Evolutionary conservation across 1,284 basidiomycete genomes (phyloP).

Genomic region (Leccinum angustisporum): DNA sequence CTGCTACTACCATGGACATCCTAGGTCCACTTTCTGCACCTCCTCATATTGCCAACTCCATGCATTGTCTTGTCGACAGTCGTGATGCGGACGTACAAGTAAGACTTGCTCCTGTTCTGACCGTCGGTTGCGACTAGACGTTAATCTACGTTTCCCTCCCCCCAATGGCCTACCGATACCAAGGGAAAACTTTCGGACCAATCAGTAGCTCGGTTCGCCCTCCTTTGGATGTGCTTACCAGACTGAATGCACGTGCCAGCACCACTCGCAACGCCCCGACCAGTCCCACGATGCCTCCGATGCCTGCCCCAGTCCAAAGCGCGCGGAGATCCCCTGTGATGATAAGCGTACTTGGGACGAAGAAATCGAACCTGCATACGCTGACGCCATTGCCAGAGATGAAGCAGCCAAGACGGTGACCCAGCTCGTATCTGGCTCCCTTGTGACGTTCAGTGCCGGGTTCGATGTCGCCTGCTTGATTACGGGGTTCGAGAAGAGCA

Average conservation of each 20-base stretch:
- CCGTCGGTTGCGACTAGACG: background rate
- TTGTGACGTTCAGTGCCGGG: conserved; percentile 49
- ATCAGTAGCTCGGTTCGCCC: background rate
- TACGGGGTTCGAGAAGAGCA: conserved; percentile 50
- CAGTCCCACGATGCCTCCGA: background rate
- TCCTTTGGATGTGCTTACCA: background rate
- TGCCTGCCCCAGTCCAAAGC: background rate
- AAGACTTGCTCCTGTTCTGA: background rate
- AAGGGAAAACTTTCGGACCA: background rate
- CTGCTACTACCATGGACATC: background rate
- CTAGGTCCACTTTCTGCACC: background rate
- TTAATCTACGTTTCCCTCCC: background rate
- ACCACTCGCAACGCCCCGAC: background rate
- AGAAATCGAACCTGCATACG: conserved; percentile 17
- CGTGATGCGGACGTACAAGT: background rate
- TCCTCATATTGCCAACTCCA: background rate
- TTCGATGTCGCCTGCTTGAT: conserved; percentile 42
- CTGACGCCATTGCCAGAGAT: conserved; percentile 16
- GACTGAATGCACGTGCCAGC: background rate
- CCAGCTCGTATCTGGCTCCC: conserved; percentile 45
- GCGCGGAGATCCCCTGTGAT: background rate
- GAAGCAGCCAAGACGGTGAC: conserved; percentile 43
- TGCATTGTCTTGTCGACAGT: background rate
- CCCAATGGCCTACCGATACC: background rate
- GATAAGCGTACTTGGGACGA: background rate